These are phyloP conservation scores for Porphyrellus sp. DNA, from an alignment of 1,284 basidiomycete species.

Conservation along the genomic window DNA sequence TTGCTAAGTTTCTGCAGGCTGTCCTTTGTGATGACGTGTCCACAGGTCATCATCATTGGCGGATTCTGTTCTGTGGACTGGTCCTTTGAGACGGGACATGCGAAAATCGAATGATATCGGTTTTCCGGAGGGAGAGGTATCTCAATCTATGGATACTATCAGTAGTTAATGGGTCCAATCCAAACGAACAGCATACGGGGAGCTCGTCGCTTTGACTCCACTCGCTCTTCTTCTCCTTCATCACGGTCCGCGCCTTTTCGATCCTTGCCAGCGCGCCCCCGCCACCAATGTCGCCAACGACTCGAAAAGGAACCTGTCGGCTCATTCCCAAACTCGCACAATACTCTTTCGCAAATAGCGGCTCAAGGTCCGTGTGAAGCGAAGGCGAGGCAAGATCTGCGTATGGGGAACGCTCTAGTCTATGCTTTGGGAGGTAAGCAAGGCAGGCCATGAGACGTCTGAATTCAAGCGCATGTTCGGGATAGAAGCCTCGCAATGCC, in stretches of 20 bases:
- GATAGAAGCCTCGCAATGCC: conserved; percentile 67
- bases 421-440: conserved; percentile 64
- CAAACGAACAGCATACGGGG: conserved; percentile 51
- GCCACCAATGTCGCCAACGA: conserved; percentile 88
- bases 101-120: conserved; percentile 94
- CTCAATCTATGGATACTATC: conserved; percentile 67
- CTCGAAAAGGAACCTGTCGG: conserved; percentile 80
- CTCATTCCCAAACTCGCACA: conserved; percentile 86
- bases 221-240: conserved; percentile 89
- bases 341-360: conserved; percentile 85
- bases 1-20: conserved; percentile 85
- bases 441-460: conserved; percentile 76
- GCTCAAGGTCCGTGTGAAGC: conserved; percentile 73
- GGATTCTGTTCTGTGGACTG: conserved; percentile 92
- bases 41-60: conserved; percentile 96
- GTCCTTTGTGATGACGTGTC: conserved; percentile 91
- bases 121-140: conserved; percentile 84
- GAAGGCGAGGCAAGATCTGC: conserved; percentile 66
- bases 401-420: conserved; percentile 69
- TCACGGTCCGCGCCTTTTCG: conserved; percentile 88
- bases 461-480: conserved; percentile 64
- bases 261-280: conserved; percentile 86
- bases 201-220: conserved; percentile 89
- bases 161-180: conserved; percentile 4
- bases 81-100: conserved; percentile 97